Conservation (phyloP, 306 rosid genomes). For the Medicago truncatula region MtrunA17r5.0-ANR NC_053042.1:46320501-46321000, state of each 20-base stretch:
- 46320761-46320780: constrained; percentile 83
- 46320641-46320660: constrained; percentile 80
- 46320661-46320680: constrained; percentile 76
- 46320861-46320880: constrained; percentile 88
- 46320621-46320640: constrained; percentile 72
- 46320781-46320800: constrained; percentile 69
- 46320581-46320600: constrained; percentile 37
- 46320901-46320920: constrained; percentile 91
- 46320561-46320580: constrained; percentile 17
- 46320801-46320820: constrained; percentile 64
- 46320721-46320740: constrained; percentile 76
- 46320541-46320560: constrained; percentile 9
- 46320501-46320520: background rate
- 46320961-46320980: constrained; percentile 82
- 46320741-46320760: constrained; percentile 78
- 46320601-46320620: constrained; percentile 78
- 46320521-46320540: constrained; percentile 20
- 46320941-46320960: constrained; percentile 84
- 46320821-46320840: constrained; percentile 67
- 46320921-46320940: constrained; percentile 85
- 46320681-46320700: constrained; percentile 80
- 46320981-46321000: constrained; percentile 80
- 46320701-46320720: constrained; percentile 67
- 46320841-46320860: constrained; percentile 84
- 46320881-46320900: constrained; percentile 89